phyloP scores from a whole-genome alignment of 2,329 filamentous ascomycete genomes.

The Pseudocercospora musae region DNA sequence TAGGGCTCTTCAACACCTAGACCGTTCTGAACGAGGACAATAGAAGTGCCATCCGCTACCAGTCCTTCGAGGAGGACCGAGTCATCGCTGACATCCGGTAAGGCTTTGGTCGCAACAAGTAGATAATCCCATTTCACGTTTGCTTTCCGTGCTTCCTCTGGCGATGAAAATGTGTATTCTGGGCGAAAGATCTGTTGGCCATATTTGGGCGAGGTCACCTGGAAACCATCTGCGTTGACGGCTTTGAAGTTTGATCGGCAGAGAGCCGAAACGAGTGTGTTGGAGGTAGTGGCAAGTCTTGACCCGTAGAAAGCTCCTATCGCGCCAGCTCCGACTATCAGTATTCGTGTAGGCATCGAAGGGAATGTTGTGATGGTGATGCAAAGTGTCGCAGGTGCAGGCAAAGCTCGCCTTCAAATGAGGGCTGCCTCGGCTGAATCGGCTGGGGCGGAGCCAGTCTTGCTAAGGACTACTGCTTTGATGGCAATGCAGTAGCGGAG shows the following conservation, averaged over 20 bases:
- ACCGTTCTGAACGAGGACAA: conserved; percentile 69
- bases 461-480: neutral
- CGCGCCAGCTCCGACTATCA: conserved; percentile 68
- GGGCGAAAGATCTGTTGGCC: conserved; percentile 64
- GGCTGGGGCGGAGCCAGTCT: neutral
- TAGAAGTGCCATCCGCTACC: conserved; percentile 53
- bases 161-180: conserved; percentile 60
- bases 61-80: conserved; percentile 60
- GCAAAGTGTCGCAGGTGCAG: neutral
- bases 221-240: conserved; percentile 60
- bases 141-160: conserved; percentile 52
- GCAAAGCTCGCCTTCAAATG: neutral
- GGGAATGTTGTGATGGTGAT: neutral
- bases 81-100: conserved; percentile 64
- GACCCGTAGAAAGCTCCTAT: conserved; percentile 72
- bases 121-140: conserved; percentile 60
- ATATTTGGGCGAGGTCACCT: conserved; percentile 63
- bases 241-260: conserved; percentile 70
- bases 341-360: conserved; percentile 52
- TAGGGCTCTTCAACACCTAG: conserved; percentile 69
- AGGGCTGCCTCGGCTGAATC: neutral
- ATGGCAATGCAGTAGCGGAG: neutral
- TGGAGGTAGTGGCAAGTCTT: conserved; percentile 53
- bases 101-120: conserved; percentile 67
- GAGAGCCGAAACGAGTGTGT: conserved; percentile 63